Base-by-base conservation (phyloP, 768 basidiomycete genomes). In the Lentinula raphanica region DNA sequence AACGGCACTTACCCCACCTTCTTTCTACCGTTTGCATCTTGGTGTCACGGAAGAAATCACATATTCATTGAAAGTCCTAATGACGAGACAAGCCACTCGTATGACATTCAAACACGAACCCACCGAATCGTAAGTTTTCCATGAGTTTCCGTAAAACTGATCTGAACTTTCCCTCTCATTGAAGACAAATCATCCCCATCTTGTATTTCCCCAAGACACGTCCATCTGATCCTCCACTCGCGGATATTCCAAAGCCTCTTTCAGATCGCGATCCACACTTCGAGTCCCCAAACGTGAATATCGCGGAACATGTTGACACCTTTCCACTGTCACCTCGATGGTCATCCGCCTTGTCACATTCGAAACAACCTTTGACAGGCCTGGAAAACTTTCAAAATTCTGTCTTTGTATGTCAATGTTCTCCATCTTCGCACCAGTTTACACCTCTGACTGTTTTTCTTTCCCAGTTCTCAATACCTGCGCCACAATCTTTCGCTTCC, bases 401-500 rank as follows among this genome's bases (percentile, higher is more conserved):
- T 39, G 23, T 49, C 3, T 49, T 57, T 25, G 56, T 57, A 35
- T 13, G 56, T 56, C 44, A 27, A 29, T 38, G 9, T n/a, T n/a
- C 25, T 32, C n/a, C 28, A 48, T 45, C 28, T 48, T 35, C 27
- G 36, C 32, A 57, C 46, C n/a, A 38, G 13, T 25, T 13, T 53
- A 38, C 51, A 25, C 39, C 35, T 53, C 9, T 15, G 23, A 17
- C 13, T 27, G 4, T 13, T 40, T 23, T 36, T 27, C 36, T 19
- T 28, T 11, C n/a, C n/a, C n/a, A 57, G 56, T 49, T 57, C 15
- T 57, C 56, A 4, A 19, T 57, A 15, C 56, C 56, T 35, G 28
- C 56, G 44, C 56, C 56, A 28, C 45, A 57, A 49, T 48, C 45
- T n/a, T 57, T 48, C 48, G 46, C 46, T n/a, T 57, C 56, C 21